phyloP scores from a whole-genome alignment of 2,329 filamentous ascomycete species.

The Plenodomus biglobosus region DNA sequence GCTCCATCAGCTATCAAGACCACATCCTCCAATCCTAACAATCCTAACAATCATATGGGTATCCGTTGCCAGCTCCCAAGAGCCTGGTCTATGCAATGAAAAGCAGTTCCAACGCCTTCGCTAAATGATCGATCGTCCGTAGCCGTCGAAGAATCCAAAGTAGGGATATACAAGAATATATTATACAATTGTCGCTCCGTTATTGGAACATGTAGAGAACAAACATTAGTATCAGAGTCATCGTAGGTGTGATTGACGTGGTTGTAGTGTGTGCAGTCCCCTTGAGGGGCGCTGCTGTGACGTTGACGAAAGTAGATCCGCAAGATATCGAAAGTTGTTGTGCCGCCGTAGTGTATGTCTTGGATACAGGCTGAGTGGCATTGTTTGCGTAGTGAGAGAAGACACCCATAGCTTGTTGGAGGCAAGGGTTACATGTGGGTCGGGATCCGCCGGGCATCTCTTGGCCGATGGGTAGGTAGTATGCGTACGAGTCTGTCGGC shows the following conservation, averaged over 20 bases:
- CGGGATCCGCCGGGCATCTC: slow-evolving; percentile 65
- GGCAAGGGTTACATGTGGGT: slow-evolving; percentile 75
- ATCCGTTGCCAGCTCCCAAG: slow-evolving; percentile 8
- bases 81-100: neutral
- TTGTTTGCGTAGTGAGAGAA: slow-evolving; percentile 71
- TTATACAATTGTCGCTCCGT: slow-evolving; percentile 13
- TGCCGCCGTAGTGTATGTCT: slow-evolving; percentile 72
- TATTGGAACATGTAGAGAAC: slow-evolving; percentile 38
- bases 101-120: slow-evolving; percentile 34
- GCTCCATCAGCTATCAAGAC: slow-evolving; percentile 1
- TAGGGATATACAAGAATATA: slow-evolving; percentile 26
- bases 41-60: slow-evolving; percentile 6
- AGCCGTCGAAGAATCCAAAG: slow-evolving; percentile 21
- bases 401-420: slow-evolving; percentile 78
- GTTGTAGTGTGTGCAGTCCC: slow-evolving; percentile 27
- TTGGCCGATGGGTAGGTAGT: slow-evolving; percentile 80
- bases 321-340: slow-evolving; percentile 68
- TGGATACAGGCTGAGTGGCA: slow-evolving; percentile 64
- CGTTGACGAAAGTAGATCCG: slow-evolving; percentile 57
- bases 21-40: slow-evolving; percentile 5
- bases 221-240: slow-evolving; percentile 41
- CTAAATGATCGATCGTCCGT: slow-evolving; percentile 35
- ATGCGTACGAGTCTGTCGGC: slow-evolving; percentile 75
- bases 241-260: slow-evolving; percentile 30
- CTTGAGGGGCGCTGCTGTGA: slow-evolving; percentile 49